These are phyloP conservation scores for Falciphora oryzae DNA, from an alignment of 2,329 filamentous ascomycete genomes.

Conservation along the genomic window DNA sequence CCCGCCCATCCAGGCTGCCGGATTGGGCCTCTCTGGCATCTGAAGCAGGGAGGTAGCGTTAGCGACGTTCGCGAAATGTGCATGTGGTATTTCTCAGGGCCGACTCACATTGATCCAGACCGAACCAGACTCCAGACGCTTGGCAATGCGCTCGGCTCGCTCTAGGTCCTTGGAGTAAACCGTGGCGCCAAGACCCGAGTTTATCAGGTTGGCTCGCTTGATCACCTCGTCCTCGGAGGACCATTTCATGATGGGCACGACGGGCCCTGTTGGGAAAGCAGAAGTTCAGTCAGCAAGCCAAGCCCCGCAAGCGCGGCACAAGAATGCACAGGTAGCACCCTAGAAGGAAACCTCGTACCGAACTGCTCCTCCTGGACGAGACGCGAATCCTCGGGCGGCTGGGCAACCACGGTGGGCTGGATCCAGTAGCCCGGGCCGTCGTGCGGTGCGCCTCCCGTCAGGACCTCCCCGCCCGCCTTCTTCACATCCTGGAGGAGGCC, in stretches of 20 bases:
- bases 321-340: not conserved
- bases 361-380: slow-evolving; percentile 57
- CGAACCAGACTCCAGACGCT: slow-evolving; percentile 48
- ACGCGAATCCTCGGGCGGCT: slow-evolving; percentile 47
- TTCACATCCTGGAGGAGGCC: slow-evolving; percentile 50
- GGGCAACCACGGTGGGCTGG: slow-evolving; percentile 51
- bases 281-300: not conserved
- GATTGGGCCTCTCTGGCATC: slow-evolving; percentile 23
- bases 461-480: slow-evolving; percentile 45
- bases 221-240: slow-evolving; percentile 54
- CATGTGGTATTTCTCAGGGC: not conserved
- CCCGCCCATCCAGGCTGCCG: slow-evolving; percentile 25
- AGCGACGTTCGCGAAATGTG: not conserved
- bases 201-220: slow-evolving; percentile 44
- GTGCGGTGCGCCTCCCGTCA: slow-evolving; percentile 38
- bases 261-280: slow-evolving; percentile 38
- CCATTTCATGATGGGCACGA: slow-evolving; percentile 59
- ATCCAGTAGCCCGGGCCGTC: slow-evolving; percentile 48
- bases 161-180: slow-evolving; percentile 50
- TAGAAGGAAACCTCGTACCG: slow-evolving; percentile 29
- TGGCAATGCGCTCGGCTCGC: slow-evolving; percentile 45
- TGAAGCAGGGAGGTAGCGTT: not conserved
- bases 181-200: slow-evolving; percentile 49
- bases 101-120: slow-evolving; percentile 50
- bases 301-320: not conserved